Conservation (phyloP, 768 basidiomycete species). For the Suillus tomentosus region DNA sequence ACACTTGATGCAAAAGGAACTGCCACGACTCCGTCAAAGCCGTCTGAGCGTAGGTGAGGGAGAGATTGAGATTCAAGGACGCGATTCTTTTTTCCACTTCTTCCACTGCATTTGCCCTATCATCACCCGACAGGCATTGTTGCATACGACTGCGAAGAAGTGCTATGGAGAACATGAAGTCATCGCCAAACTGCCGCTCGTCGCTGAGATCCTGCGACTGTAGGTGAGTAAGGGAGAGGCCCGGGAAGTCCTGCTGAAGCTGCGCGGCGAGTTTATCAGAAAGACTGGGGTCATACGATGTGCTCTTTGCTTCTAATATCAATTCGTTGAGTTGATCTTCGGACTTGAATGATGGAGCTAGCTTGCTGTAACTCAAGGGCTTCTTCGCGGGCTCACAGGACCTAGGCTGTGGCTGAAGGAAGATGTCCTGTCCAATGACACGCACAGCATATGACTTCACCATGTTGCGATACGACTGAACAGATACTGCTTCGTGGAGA, state of each 20-base stretch:
- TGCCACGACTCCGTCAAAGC: slow-evolving; percentile 80
- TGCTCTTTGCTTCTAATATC: slow-evolving; percentile 67
- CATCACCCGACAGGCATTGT: slow-evolving; percentile 35
- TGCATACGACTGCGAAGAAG: slow-evolving; percentile 64
- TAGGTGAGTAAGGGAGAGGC: slow-evolving; percentile 65
- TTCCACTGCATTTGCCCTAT: slow-evolving; percentile 47
- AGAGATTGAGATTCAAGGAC: slow-evolving; percentile 86
- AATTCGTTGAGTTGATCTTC: slow-evolving; percentile 68
- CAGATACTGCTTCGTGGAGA: slow-evolving; percentile 60
- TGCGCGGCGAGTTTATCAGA: slow-evolving; percentile 60
- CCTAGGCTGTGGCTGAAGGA: slow-evolving; percentile 50
- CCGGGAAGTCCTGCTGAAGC: slow-evolving; percentile 54
- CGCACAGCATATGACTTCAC: slow-evolving; percentile 76
- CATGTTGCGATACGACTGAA: slow-evolving; percentile 67
- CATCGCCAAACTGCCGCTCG: slow-evolving; percentile 78
- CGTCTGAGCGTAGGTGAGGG: slow-evolving; percentile 78
- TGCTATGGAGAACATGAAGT: slow-evolving; percentile 69
- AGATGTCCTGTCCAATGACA: slow-evolving; percentile 75
- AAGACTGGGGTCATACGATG: slow-evolving; percentile 70
- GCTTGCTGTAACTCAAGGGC: slow-evolving; percentile 59
- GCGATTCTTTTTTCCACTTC: slow-evolving; percentile 59
- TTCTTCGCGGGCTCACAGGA: slow-evolving; percentile 42
- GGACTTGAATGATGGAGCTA: slow-evolving; percentile 57
- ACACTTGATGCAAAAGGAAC: slow-evolving; percentile 61
- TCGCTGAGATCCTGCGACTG: slow-evolving; percentile 59